A percentile compares a stretch with the other conserved stretches of the same genome.
These are phyloP conservation scores for Cladophialophora carrionii DNA, from an alignment of 2,329 filamentous ascomycete genomes.

Conservation along the genomic window DNA sequence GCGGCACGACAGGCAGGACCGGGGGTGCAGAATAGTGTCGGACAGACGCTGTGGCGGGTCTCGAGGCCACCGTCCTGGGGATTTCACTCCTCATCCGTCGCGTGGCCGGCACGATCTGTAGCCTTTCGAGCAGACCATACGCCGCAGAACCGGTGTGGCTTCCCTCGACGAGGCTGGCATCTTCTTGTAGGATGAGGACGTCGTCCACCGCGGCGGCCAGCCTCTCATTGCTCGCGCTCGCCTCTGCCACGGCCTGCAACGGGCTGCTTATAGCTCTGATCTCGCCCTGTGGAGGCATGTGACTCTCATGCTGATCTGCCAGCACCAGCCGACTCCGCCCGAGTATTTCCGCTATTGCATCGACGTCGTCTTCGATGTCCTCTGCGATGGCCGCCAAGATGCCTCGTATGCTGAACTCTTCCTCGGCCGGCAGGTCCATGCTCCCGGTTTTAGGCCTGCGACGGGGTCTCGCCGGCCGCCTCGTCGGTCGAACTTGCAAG, in stretches of 20 bases:
- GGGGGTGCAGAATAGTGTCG: slow-evolving; percentile 25
- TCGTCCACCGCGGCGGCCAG: slow-evolving; percentile 42
- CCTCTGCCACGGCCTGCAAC: slow-evolving; percentile 51
- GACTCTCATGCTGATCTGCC: slow-evolving; percentile 65
- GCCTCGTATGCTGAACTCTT: slow-evolving; percentile 60
- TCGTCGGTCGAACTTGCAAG: slow-evolving; percentile 40
- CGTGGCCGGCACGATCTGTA: slow-evolving; percentile 34
- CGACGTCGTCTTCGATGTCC: slow-evolving; percentile 61
- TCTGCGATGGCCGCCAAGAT: slow-evolving; percentile 62
- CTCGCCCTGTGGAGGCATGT: slow-evolving; percentile 64
- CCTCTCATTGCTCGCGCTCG: slow-evolving; percentile 45
- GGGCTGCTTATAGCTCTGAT: slow-evolving; percentile 48
- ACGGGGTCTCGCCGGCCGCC: slow-evolving; percentile 44
- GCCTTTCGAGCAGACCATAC: slow-evolving; percentile 46
- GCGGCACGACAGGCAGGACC: slow-evolving; percentile 2
- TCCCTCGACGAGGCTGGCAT: slow-evolving; percentile 45
- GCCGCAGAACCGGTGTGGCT: slow-evolving; percentile 44
- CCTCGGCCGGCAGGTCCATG: slow-evolving; percentile 49
- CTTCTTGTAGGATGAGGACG: slow-evolving; percentile 46
- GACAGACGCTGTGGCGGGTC: slow-evolving; percentile 15
- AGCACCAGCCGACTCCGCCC: slow-evolving; percentile 64
- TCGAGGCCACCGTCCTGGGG: slow-evolving; percentile 1
- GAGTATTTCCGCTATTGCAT: slow-evolving; percentile 66
- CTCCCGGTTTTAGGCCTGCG: slow-evolving; percentile 38
- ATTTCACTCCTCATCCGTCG: slow-evolving; percentile 20